Evolutionary conservation across 805 yeast species (phyloP).

Genomic region (Yarrowia divulgata): DNA sequence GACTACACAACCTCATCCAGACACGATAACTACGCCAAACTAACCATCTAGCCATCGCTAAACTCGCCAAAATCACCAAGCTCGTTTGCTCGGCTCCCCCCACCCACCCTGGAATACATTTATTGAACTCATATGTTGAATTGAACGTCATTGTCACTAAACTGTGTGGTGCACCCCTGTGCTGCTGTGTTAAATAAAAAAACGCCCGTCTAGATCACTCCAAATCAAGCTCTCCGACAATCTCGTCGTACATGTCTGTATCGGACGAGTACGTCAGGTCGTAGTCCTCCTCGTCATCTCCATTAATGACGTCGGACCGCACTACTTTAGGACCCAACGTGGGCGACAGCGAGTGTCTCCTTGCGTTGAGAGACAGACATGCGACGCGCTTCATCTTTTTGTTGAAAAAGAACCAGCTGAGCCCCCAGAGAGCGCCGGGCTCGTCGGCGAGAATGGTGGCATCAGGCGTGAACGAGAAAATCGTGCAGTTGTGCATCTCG

Average conservation of each 20-base stretch:
- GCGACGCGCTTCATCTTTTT: conserved; percentile 92
- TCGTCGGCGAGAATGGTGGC: conserved; percentile 71
- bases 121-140: not conserved
- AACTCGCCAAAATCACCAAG: too few relatives aligned
- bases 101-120: too few relatives aligned
- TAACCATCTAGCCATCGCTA: too few relatives aligned
- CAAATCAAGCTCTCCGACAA: conserved; percentile 55
- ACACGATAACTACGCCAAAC: too few relatives aligned
- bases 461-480: conserved; percentile 54
- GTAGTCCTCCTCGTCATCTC: conserved; percentile 55
- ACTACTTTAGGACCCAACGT: conserved; percentile 47
- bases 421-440: conserved; percentile 70
- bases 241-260: conserved; percentile 49
- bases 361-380: conserved; percentile 74
- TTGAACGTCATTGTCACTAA: not conserved
- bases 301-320: conserved; percentile 50
- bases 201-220: conserved; percentile 41
- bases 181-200: conserved; percentile 1
- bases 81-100: too few relatives aligned
- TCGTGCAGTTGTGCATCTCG: conserved; percentile 64
- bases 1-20: too few relatives aligned
- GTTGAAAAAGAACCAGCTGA: conserved; percentile 91
- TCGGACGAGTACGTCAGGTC: conserved; percentile 51
- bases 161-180: not conserved
- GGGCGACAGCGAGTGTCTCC: conserved; percentile 53